A percentile compares a stretch with the other conserved stretches of the same genome.
Conservation (phyloP, 225 moss, liverwort and hornwort species). For the Polytrichum formosum region DNA sequence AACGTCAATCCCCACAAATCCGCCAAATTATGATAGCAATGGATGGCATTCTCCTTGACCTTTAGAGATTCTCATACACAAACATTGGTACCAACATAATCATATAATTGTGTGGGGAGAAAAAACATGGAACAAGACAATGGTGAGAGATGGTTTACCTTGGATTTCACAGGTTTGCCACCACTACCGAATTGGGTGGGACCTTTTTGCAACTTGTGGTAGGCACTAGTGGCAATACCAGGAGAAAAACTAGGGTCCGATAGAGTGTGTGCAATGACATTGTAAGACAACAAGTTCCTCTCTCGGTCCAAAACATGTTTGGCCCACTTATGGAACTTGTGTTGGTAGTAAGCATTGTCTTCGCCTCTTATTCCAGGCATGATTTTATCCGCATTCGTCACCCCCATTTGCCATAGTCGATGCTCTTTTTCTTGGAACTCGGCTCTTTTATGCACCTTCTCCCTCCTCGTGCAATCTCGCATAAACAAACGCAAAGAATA, state of each 20-base stretch:
- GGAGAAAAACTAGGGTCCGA: constrained; percentile 25
- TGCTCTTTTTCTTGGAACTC: constrained; percentile 57
- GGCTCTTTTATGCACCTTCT: constrained; percentile 6
- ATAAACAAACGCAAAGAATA: constrained; percentile 56
- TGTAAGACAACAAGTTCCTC: constrained; percentile 40
- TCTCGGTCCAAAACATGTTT: constrained; percentile 53
- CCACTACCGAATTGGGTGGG: too few relatives aligned
- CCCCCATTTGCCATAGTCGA: constrained; percentile 64
- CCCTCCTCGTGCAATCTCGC: constrained; percentile 40
- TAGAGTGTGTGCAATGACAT: constrained; percentile 6
- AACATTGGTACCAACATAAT: too few relatives aligned
- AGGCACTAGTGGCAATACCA: constrained; percentile 21
- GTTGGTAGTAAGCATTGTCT: constrained; percentile 37
- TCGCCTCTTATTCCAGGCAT: constrained; percentile 53
- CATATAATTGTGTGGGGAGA: too few relatives aligned
- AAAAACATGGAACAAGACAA: too few relatives aligned
- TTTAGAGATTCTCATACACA: too few relatives aligned
- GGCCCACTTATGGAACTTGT: constrained; percentile 64
- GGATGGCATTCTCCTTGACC: too few relatives aligned
- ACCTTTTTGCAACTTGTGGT: constrained; percentile 35
- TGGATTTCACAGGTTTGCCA: too few relatives aligned
- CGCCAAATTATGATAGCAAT: too few relatives aligned
- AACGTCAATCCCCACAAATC: too few relatives aligned
- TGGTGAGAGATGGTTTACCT: too few relatives aligned
- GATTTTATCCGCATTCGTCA: constrained; percentile 17